These are phyloP conservation scores for Gentiana dahurica DNA, from an alignment of 257 asterid species.

Conservation along the genomic window DNA sequence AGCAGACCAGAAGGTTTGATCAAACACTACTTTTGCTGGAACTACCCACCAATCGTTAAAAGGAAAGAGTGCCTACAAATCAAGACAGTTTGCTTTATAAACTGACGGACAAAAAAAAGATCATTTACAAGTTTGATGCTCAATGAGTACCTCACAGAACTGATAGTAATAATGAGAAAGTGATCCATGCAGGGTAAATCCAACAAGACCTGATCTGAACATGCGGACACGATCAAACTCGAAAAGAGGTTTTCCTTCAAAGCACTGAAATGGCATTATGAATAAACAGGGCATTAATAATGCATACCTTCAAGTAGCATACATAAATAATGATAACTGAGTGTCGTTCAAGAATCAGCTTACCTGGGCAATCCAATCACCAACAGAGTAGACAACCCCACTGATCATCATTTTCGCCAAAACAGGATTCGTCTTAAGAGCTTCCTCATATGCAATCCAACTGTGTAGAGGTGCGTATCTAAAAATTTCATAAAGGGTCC, in stretches of 20 bases:
- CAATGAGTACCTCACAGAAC: constrained; percentile 58
- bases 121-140: background rate
- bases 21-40: constrained; percentile 74
- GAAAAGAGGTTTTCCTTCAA: constrained; percentile 80
- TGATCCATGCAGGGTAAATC: constrained; percentile 78
- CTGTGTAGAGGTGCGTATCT: constrained; percentile 84
- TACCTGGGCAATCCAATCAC: constrained; percentile 94
- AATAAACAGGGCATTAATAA: background rate
- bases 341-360: constrained; percentile 5
- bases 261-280: constrained; percentile 37
- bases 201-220: constrained; percentile 74
- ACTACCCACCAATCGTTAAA: constrained; percentile 89
- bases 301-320: background rate
- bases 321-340: background rate
- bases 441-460: constrained; percentile 85
- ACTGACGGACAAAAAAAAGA: background rate
- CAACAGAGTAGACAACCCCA: constrained; percentile 75
- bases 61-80: constrained; percentile 69
- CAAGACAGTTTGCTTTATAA: background rate
- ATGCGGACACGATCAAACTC: constrained; percentile 63
- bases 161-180: constrained; percentile 82
- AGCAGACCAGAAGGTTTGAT: constrained; percentile 79
- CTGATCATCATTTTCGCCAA: constrained; percentile 81
- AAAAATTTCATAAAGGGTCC: constrained; percentile 73
- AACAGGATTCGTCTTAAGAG: constrained; percentile 70